Evolutionary conservation across 371 early-diverging fungal species (phyloP).

Genomic region (Circinella umbellata): DNA sequence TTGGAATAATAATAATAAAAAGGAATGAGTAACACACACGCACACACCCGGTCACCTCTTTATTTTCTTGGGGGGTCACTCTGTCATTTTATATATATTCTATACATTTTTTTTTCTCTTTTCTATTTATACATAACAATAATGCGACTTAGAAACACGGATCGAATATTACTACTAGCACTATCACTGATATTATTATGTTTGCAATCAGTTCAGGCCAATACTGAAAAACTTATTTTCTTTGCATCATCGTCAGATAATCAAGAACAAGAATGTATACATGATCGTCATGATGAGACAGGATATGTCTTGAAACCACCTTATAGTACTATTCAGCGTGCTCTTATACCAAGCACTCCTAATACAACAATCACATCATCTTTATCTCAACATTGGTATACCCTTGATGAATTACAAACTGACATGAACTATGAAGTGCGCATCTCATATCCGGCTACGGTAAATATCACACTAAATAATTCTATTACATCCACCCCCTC

Average conservation of each 20-base stretch:
- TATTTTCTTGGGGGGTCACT: too few species aligned
- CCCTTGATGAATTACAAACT: constrained; percentile 19
- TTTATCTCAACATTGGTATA: constrained; percentile 23
- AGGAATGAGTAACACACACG: too few species aligned
- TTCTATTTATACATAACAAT: too few species aligned
- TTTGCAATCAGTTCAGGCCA: constrained; percentile 20
- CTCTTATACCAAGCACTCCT: constrained; percentile 7
- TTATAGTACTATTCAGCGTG: constrained; percentile 22
- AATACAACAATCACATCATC: not conserved
- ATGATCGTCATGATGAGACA: not conserved
- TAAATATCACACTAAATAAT: constrained; percentile 16
- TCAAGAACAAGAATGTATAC: not conserved
- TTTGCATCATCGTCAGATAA: constrained; percentile 5
- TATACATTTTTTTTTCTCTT: too few species aligned
- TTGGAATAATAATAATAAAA: too few species aligned
- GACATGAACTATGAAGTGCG: constrained; percentile 37
- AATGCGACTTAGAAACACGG: too few species aligned
- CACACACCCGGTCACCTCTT: too few species aligned
- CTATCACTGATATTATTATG: too few species aligned
- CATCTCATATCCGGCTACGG: constrained; percentile 51
- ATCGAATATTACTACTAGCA: too few species aligned
- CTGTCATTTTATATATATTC: too few species aligned
- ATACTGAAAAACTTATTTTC: constrained; percentile 52
- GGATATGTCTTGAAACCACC: constrained; percentile 20
- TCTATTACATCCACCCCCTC: too few species aligned